Base-by-base conservation (phyloP, 495 filamentous ascomycete genomes). In the Penicillium crystallinum region DNA sequence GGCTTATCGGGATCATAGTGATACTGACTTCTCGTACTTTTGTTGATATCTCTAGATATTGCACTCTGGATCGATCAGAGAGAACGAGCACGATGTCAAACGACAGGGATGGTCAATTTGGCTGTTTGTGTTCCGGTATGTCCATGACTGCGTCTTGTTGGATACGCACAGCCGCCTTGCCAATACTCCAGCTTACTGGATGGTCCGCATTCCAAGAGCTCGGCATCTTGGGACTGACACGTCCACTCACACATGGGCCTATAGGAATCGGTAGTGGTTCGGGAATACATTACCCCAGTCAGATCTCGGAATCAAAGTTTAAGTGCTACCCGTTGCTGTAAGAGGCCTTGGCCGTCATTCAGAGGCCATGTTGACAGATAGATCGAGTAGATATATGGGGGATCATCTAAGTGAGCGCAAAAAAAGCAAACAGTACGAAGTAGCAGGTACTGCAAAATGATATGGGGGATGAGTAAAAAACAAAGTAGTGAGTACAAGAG, bases 71-170 rank as follows among this genome's bases (percentile, higher is more conserved):
- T 7, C 7, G 23, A 7, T 27, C 23, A 12, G 9, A 19, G 17
- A 18, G 3, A n/a, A 19, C 15, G 15, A 45, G 40, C 14, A 12
- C 6, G 9, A 11, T 41, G 7, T 9, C 4, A 5, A 4, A 8
- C 5, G 18, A 40, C 8, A 7, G 19, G 18, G 3, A 22, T 15
- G n/a, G 7, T 31, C 17, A 23, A 18, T 22, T 40, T 22, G 11
- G 7, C 18, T 6, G 46, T 25, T 50, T 38, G 48, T 57, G 54
- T 61, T 57, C 58, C 47, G 34, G 0, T 0, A 9, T 46, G 27
- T 43, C 49, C 58, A 55, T 54, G 54, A 52, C 48, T 58, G 55
- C 58, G 49, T 54, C 43, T 19, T 27, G 2, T 22, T 36, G 46
- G 11, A 37, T 27, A 17, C 18, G 37, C 47, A 50, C 27, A 50